Evolutionary conservation across 805 yeast genomes (phyloP).

Genomic region (Lachancea fermentati): DNA sequence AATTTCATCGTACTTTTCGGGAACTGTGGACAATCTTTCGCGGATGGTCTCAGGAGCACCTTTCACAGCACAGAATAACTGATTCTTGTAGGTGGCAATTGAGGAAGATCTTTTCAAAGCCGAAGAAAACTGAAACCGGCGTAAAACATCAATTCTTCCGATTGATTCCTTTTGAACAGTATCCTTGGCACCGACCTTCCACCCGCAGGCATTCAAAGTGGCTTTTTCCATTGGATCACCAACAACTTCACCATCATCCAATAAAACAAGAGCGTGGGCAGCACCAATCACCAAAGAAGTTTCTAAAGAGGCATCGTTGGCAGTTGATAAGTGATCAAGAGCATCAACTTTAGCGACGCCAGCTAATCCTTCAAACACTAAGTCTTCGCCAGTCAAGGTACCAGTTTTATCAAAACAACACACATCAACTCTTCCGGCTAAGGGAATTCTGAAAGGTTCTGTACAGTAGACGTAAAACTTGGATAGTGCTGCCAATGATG

Average conservation of each 20-base stretch:
- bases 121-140: slow-evolving; percentile 96
- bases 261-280: slow-evolving; percentile 90
- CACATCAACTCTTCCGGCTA: slow-evolving; percentile 96
- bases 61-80: slow-evolving; percentile 76
- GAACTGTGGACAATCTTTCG: slow-evolving; percentile 64
- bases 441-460: slow-evolving; percentile 96
- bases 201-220: slow-evolving; percentile 78
- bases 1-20: slow-evolving; percentile 74
- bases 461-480: slow-evolving; percentile 92
- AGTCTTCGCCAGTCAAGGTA: slow-evolving; percentile 93
- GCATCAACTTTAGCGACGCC: slow-evolving; percentile 54
- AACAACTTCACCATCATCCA: slow-evolving; percentile 95
- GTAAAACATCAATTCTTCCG: slow-evolving; percentile 61
- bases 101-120: slow-evolving; percentile 93
- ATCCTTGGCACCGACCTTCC: slow-evolving; percentile 79
- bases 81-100: slow-evolving; percentile 54
- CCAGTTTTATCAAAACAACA: slow-evolving; percentile 99
- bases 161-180: slow-evolving; percentile 44
- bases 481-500: slow-evolving; percentile 79
- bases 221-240: slow-evolving; percentile 99
- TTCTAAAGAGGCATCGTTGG: slow-evolving; percentile 59
- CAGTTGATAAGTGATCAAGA: slow-evolving; percentile 46
- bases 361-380: slow-evolving; percentile 93
- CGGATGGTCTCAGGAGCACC: slow-evolving; percentile 98
- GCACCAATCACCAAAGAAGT: slow-evolving; percentile 79